Evolutionary conservation across 768 basidiomycete genomes (phyloP).

Genomic region (Amanita pallidorosea): DNA sequence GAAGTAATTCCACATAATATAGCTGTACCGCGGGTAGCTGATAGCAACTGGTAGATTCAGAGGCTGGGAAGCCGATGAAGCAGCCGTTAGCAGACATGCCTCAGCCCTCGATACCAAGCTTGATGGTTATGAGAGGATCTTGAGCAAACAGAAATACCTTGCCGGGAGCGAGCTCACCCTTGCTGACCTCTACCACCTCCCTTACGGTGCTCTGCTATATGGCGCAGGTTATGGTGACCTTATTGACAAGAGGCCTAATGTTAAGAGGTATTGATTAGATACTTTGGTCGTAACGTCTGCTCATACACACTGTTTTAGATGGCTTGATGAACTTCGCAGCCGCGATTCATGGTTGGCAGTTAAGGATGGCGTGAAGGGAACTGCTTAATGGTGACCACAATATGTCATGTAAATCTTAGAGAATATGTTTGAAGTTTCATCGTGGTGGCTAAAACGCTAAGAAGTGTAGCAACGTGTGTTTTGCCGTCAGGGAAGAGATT

Average conservation of each 20-base stretch:
- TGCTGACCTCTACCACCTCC: conserved; percentile 49
- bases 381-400: not conserved
- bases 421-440: too few relatives aligned
- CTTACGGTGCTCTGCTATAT: conserved; percentile 20
- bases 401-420: too few relatives aligned
- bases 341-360: conserved; percentile 40
- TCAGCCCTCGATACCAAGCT: conserved; percentile 28
- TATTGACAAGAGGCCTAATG: conserved; percentile 25
- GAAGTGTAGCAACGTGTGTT: too few relatives aligned
- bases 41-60: conserved; percentile 5
- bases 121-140: conserved; percentile 45
- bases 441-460: too few relatives aligned
- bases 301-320: conserved; percentile 6
- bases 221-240: conserved; percentile 18
- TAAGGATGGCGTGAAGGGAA: conserved; percentile 23
- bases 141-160: conserved; percentile 45
- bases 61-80: conserved; percentile 21
- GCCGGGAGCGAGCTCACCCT: conserved; percentile 47
- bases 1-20: conserved; percentile 20
- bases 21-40: not conserved
- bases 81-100: conserved; percentile 13
- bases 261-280: conserved; percentile 23
- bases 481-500: too few relatives aligned
- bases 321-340: conserved; percentile 22
- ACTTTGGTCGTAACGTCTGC: not conserved